Conservation (phyloP, 208 protist species). For the Novymonas esmeraldas region DNA sequence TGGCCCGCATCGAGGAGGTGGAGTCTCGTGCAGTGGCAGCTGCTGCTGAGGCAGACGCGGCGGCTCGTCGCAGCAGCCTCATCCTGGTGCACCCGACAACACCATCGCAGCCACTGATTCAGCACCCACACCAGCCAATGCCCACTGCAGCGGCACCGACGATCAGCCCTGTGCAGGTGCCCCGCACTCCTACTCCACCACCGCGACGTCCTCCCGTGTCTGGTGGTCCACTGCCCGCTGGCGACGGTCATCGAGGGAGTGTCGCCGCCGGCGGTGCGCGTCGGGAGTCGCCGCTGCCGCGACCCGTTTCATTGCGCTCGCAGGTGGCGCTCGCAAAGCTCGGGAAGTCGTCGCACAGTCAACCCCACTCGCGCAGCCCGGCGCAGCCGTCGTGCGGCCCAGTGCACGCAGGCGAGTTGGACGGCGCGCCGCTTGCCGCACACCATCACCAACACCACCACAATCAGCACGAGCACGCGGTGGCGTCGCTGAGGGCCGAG, state of each 20-base stretch:
- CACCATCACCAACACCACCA: too few species aligned
- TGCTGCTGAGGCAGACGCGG: background rate
- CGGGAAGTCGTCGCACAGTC: background rate
- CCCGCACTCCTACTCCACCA: conserved; percentile 27
- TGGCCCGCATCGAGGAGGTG: background rate
- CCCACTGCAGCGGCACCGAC: conserved; percentile 13
- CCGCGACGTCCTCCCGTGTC: background rate
- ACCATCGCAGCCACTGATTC: conserved; percentile 22
- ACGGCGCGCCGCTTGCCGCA: too few species aligned
- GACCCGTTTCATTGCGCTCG: conserved; percentile 67
- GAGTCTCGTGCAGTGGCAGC: background rate
- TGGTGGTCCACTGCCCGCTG: background rate
- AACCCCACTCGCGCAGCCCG: background rate
- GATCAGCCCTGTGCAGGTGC: conserved; percentile 29
- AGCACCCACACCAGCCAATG: conserved; percentile 41
- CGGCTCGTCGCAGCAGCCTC: conserved; percentile 33
- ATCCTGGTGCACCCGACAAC: conserved; percentile 30
- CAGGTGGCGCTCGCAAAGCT: conserved; percentile 31
- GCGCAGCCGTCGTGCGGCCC: background rate
- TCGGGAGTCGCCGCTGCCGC: conserved; percentile 48
- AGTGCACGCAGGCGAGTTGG: too few species aligned
- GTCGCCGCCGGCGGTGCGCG: background rate
- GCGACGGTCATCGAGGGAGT: background rate
- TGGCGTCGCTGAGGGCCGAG: too few species aligned
- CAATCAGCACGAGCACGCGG: too few species aligned